These are phyloP conservation scores for Mallotus japonicus DNA, from an alignment of 441 rosid genomes.

Conservation along the genomic window DNA sequence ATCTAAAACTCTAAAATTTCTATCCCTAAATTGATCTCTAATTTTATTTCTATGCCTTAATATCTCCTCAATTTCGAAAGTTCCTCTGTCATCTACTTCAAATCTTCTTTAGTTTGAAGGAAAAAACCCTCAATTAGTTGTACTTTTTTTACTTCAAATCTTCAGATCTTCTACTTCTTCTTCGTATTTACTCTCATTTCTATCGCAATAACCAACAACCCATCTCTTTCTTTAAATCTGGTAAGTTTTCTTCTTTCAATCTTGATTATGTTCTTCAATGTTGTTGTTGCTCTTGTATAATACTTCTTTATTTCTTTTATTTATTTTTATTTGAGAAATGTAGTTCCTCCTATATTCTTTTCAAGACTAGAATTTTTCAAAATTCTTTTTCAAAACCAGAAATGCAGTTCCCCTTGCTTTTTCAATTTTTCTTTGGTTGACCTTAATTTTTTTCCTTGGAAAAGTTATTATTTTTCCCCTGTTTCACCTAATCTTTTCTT, in stretches of 20 bases:
- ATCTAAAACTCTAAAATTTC: no score
- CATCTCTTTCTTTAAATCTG: no score
- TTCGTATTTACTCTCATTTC: neutral
- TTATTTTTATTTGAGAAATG: no score
- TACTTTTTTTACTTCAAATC: no score
- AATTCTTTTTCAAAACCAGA: no score
- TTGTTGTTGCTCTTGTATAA: no score
- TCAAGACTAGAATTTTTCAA: neutral
- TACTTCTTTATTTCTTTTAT: no score
- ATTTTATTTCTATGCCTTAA: neutral
- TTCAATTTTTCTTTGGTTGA: neutral
- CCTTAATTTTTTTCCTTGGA: neutral
- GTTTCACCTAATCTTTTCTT: neutral
- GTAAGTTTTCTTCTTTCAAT: neutral
- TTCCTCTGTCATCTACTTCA: no score
- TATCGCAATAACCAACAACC: neutral
- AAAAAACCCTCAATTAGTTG: neutral
- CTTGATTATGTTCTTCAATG: neutral
- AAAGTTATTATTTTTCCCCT: neutral
- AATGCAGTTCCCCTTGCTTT: neutral
- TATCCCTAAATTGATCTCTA: slow-evolving; percentile 15
- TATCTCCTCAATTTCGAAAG: neutral
- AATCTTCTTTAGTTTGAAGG: neutral
- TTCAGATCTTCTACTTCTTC: neutral
- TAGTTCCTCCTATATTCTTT: no score